Evolutionary conservation across 495 filamentous ascomycete species (phyloP).

Genomic region (Chaetomium cochliodes): DNA sequence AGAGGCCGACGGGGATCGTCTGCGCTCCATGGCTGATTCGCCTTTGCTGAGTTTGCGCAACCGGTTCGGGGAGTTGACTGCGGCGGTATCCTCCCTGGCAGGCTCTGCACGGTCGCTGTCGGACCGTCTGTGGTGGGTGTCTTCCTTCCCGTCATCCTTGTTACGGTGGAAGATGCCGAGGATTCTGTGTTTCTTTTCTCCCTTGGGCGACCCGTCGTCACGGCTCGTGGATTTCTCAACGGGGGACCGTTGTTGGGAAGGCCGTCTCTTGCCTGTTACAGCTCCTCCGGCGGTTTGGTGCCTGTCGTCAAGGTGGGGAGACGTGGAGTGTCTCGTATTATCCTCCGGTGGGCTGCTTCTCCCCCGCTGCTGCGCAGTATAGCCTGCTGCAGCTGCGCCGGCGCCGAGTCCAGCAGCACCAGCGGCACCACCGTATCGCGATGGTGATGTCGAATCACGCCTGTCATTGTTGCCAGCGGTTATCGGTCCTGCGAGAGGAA

Average conservation of each 20-base stretch:
- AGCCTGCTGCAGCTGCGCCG: constrained; percentile 21
- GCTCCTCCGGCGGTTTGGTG: not conserved
- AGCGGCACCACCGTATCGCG: constrained; percentile 14
- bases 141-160: constrained; percentile 29
- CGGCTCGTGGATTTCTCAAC: constrained; percentile 10
- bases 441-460: not conserved
- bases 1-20: not conserved
- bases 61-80: not conserved
- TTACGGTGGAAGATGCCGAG: constrained; percentile 36
- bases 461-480: not conserved
- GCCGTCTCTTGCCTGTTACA: not conserved
- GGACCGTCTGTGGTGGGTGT: constrained; percentile 18
- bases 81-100: constrained; percentile 6
- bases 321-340: not conserved
- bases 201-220: constrained; percentile 9
- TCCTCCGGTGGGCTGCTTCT: constrained; percentile 3
- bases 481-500: not conserved
- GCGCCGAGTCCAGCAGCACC: constrained; percentile 24
- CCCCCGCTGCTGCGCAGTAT: constrained; percentile 24
- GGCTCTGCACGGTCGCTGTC: not conserved
- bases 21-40: constrained; percentile 3
- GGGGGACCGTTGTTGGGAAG: constrained; percentile 9
- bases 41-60: constrained; percentile 19
- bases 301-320: not conserved
- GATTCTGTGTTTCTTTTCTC: constrained; percentile 31